Evolutionary conservation across 129 eudicot species (phyloP).

Genomic region (Escallonia rubra): DNA sequence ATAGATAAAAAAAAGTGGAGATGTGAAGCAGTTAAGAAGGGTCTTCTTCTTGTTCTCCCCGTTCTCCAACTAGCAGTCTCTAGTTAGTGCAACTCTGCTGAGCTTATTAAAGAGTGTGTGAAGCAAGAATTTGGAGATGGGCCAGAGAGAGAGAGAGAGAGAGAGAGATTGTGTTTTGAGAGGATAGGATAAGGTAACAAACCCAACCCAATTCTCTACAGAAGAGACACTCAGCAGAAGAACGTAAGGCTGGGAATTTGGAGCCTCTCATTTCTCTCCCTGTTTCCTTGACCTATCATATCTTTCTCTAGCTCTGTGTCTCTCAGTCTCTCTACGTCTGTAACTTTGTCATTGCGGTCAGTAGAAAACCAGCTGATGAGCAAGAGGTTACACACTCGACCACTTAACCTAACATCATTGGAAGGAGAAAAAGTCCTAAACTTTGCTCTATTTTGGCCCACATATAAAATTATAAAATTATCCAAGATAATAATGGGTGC

Average conservation of each 20-base stretch:
- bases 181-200: slow-evolving; percentile 83
- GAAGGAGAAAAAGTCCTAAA: too few relatives aligned
- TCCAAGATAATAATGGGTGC: too few relatives aligned
- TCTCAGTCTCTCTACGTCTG: not conserved
- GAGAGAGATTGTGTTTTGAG: slow-evolving; percentile 20
- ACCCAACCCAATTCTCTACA: not conserved
- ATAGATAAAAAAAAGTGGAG: not conserved
- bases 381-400: too few relatives aligned
- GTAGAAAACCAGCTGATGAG: too few relatives aligned
- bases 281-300: not conserved
- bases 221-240: not conserved
- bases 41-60: too few relatives aligned
- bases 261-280: slow-evolving; percentile 49
- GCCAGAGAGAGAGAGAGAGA: slow-evolving; percentile 7
- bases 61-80: too few relatives aligned
- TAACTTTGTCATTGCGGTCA: not conserved
- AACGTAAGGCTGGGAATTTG: slow-evolving; percentile 33
- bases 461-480: too few relatives aligned
- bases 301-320: slow-evolving; percentile 4
- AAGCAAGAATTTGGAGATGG: not conserved
- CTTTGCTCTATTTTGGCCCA: too few relatives aligned
- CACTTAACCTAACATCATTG: too few relatives aligned
- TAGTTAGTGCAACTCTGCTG: not conserved
- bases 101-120: not conserved
- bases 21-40: not conserved